Evolutionary conservation across 1,139 yeast genomes (phyloP), one percentile per base, ranked within the genome.

Genomic region (Blastobotrys ciferrii): DNA sequence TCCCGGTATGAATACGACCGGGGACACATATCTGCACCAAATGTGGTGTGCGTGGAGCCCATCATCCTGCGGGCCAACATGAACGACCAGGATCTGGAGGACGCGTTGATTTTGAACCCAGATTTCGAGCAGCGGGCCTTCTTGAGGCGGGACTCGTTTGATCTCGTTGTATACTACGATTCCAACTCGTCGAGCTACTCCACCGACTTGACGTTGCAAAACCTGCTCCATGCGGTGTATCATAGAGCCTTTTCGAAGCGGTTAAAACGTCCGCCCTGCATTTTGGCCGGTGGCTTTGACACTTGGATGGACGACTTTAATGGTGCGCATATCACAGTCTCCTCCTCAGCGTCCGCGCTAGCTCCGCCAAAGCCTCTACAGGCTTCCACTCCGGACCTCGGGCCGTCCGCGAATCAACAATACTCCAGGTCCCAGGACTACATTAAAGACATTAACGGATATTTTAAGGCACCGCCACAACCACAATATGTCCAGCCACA

Each of bases 11-110:
- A 78, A 38, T 87, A 75, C 63, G 75, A 78, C 41, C 72, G 71
- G 45, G 76, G 78, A 35, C 95, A 84, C 61, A 78, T 89, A 30
- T 73, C 75, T 17, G 68, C 75, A 32, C 64, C 69, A 1, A 76
- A 82, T 43, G 65, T 83, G 6, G 75, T 86, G 14, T 84, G 89
- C 61, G 76, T 88, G 12, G 95, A 86, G 49, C 96, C 96, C 0
- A 68, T 78, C 3, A 71, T 80, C 4, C 66, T 78, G 35, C 65
- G 74, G 23, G 64, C 69, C 2, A 67, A 69, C 6, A 71, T 76
- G 53, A 73, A 76, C 1, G 91, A 84, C 58, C 70, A 67, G 45
- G 87, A 82, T 47, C 64, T 88, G 25, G 86, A 83, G 57, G 77
- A 74, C 32, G 68, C 78, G 31, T 70, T 91, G 20, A 69, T 78